These are phyloP conservation scores for Plicaturopsis crispa DNA, from an alignment of 768 basidiomycete genomes.

Conservation along the genomic window DNA sequence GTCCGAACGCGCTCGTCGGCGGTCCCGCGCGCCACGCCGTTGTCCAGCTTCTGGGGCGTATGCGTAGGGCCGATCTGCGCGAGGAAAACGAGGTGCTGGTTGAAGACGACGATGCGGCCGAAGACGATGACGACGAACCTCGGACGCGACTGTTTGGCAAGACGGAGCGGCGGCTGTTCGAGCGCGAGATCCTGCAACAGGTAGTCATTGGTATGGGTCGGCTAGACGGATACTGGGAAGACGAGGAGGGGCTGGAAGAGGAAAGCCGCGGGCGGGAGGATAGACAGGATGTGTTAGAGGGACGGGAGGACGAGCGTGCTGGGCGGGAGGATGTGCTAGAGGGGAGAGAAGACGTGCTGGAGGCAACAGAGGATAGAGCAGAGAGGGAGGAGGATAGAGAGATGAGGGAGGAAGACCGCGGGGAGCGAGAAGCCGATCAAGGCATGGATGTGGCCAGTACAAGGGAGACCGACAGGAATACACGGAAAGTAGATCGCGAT, in stretches of 20 bases:
- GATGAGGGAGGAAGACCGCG: conserved; percentile 25
- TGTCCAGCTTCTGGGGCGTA: conserved; percentile 68
- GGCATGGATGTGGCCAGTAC: no score
- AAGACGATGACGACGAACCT: conserved; percentile 27
- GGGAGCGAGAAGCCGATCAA: no score
- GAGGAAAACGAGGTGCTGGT: conserved; percentile 15
- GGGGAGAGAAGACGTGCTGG: no score
- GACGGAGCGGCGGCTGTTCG: conserved; percentile 57
- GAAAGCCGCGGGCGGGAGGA: conserved; percentile 13
- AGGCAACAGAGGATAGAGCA: no score
- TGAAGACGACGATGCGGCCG: conserved; percentile 15
- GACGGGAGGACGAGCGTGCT: no score
- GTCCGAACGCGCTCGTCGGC: conserved; percentile 66
- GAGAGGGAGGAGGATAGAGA: no score
- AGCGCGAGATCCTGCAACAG: conserved; percentile 76
- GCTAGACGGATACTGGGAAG: conserved; percentile 36
- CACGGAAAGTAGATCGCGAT: no score
- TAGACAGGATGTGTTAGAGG: no score
- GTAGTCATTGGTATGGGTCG: conserved; percentile 88
- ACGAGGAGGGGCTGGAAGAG: conserved; percentile 28
- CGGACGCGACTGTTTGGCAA: conserved; percentile 40
- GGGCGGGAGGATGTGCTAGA: no score
- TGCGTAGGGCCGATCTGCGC: conserved; percentile 51
- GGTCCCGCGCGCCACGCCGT: conserved; percentile 68
- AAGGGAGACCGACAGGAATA: no score